Conservation (phyloP, 441 rosid species). For the Jatropha multifida region DNA sequence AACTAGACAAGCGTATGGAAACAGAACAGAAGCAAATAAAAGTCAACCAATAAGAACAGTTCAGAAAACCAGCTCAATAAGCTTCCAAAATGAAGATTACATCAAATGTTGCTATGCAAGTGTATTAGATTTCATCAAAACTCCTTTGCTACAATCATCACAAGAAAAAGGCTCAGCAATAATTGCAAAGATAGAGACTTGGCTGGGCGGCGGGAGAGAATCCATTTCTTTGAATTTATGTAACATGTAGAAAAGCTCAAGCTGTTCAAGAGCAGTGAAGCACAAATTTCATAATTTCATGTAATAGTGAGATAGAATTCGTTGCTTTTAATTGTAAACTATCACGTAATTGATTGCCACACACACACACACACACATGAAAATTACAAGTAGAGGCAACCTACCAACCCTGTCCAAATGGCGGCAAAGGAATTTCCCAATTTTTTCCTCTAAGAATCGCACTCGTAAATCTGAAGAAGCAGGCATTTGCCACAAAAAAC, state of each 20-base stretch:
- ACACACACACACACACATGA: neutral
- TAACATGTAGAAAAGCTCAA: too few relatives aligned
- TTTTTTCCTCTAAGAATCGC: slow-evolving; percentile 68
- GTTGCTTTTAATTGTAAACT: too few relatives aligned
- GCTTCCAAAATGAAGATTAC: neutral
- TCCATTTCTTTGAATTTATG: too few relatives aligned
- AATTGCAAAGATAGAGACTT: neutral
- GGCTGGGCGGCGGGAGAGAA: too few relatives aligned
- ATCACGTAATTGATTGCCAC: too few relatives aligned
- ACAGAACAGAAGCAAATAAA: neutral
- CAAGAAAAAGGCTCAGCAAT: too few relatives aligned
- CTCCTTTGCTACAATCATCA: neutral
- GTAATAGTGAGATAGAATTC: too few relatives aligned
- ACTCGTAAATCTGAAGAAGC: slow-evolving; percentile 54
- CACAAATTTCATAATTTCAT: neutral
- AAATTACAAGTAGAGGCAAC: slow-evolving; percentile 21
- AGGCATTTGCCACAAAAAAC: slow-evolving; percentile 1
- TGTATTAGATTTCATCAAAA: neutral
- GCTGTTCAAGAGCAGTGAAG: neutral
- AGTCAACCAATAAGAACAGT: neutral
- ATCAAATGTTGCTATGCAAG: neutral
- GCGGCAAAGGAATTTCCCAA: slow-evolving; percentile 89
- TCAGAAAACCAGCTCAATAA: neutral
- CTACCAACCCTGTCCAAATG: slow-evolving; percentile 93
- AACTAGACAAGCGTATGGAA: neutral